Conservation (phyloP, 1,284 basidiomycete species). For the Malassezia restricta region DNA sequence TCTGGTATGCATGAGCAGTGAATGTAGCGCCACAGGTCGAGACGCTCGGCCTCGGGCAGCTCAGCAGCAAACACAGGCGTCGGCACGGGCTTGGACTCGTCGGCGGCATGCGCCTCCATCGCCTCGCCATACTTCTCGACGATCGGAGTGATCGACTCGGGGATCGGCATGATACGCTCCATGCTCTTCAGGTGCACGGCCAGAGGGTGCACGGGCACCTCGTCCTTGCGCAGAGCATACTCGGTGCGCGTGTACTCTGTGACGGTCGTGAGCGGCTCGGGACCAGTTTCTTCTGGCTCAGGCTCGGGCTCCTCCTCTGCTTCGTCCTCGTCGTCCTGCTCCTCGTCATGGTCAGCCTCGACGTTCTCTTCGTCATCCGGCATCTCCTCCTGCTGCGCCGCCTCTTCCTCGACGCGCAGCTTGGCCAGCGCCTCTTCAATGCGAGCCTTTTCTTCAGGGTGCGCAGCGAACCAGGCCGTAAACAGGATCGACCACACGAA, state of each 20-base stretch:
- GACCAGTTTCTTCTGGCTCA: neutral
- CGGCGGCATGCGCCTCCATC: neutral
- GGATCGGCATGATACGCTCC: neutral
- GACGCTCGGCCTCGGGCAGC: slow-evolving; percentile 3
- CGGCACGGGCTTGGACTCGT: neutral
- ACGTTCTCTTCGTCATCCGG: neutral
- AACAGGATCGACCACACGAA: slow-evolving; percentile 10
- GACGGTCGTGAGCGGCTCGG: slow-evolving; percentile 7
- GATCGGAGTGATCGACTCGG: neutral
- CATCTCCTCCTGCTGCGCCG: neutral
- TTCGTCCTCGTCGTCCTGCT: neutral
- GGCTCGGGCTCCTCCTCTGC: neutral
- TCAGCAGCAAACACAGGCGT: slow-evolving; percentile 6
- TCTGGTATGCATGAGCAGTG: slow-evolving; percentile 6
- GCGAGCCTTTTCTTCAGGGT: slow-evolving; percentile 8
- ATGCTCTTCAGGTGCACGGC: slow-evolving; percentile 1
- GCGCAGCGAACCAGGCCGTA: slow-evolving; percentile 11
- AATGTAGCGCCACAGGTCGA: slow-evolving; percentile 13
- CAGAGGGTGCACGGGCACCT: slow-evolving; percentile 6
- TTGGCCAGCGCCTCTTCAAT: slow-evolving; percentile 7
- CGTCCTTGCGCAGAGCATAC: slow-evolving; percentile 14
- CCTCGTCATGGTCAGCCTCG: neutral
- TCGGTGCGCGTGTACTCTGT: slow-evolving; percentile 18
- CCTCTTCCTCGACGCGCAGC: neutral
- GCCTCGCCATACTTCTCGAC: neutral